These are phyloP conservation scores for Agarophyton chilense DNA, from an alignment of 23 red algal species.

Conservation along the genomic window DNA sequence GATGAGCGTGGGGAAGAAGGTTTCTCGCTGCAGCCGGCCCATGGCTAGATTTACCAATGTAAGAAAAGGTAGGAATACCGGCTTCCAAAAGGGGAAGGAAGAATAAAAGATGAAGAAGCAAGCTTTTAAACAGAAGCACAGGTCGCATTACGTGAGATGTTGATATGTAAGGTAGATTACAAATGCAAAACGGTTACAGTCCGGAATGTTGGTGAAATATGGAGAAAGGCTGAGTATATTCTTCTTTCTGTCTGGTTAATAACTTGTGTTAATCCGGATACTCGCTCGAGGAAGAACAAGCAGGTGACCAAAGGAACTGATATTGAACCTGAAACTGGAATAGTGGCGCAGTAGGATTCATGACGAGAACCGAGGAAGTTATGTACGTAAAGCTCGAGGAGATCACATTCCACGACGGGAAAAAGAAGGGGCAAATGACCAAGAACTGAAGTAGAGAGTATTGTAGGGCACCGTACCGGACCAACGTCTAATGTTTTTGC, in stretches of 20 bases:
- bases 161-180: neutral
- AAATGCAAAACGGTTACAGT: neutral
- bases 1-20: neutral
- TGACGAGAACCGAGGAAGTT: neutral
- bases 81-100: neutral
- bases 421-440: neutral
- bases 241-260: too few species aligned
- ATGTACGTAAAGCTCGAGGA: neutral
- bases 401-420: neutral
- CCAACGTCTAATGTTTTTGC: slow-evolving; percentile 7
- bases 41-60: slow-evolving; percentile 12
- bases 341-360: neutral
- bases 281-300: neutral
- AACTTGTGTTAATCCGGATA: neutral
- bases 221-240: neutral
- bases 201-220: neutral
- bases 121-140: neutral
- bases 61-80: slow-evolving; percentile 28
- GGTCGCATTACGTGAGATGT: neutral
- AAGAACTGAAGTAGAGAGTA: neutral
- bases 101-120: neutral
- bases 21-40: neutral
- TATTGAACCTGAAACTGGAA: neutral
- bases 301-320: neutral
- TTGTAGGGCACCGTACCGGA: neutral